Base-by-base conservation (phyloP, 1,284 basidiomycete species). In the Cutaneotrichosporon spelunceum region DNA sequence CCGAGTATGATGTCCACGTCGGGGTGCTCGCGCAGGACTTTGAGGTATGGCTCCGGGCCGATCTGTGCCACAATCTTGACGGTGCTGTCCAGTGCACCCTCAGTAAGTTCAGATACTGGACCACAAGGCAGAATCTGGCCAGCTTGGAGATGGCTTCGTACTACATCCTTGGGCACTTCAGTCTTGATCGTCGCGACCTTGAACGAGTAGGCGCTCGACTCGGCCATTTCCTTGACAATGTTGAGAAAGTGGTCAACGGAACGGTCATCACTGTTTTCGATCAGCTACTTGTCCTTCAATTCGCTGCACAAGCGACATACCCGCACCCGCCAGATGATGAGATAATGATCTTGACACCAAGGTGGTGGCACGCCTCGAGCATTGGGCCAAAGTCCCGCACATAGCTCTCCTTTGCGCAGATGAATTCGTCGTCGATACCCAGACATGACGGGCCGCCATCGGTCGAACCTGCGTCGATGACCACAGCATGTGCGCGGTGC, bases 111-210 rank as follows among this genome's bases (percentile, higher is more conserved):
- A 10, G 44, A 21, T n/a, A 47, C 44, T 7, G 44, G 44, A 9
- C 44, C 44, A 21, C 44, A 47, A 23, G 44, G 44, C 24, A 23
- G 21, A 21, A 47, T 26, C 14, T 21, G 21, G 10, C 44, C 44
- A 19, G 44, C 4, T 10, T 21, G 9, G 14, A 47, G 44, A n/a
- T 47, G 24, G 21, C 24, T 21, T 21, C 24, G 44, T n/a, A 47
- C 44, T 16, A 26, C 24, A n/a, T 21, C n/a, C 44, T 16, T 16
- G 14, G 44, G 4, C n/a, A 47, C 44, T n/a, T 47, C 44, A 9
- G 44, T n/a, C 44, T 47, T 47, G 44, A 47, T 47, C 11, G 44
- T 47, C n/a, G 44, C 44, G 44, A 47, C n/a, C 44, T 47, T 47
- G 44, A 47, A 47, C n/a, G n/a, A 23, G 44, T 47, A 47, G 21